Percentiles rank a stretch among this genome's conserved stretches.
phyloP scores from a whole-genome alignment of 805 yeast genomes.

The Starmerella kuoi region DNA sequence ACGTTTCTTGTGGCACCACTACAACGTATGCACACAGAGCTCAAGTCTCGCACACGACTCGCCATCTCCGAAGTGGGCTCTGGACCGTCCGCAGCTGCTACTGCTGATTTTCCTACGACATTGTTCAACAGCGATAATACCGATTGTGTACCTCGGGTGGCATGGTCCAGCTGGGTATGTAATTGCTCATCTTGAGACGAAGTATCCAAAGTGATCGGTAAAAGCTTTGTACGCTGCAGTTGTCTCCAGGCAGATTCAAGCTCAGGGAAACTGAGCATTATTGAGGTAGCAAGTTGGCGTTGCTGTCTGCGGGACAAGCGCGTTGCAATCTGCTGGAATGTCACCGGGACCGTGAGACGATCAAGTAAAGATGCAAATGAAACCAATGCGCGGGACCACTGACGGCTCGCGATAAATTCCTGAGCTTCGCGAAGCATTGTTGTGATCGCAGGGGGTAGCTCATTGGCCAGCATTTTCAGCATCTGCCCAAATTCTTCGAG shows the following conservation, averaged over 20 bases:
- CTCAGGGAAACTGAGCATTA: constrained; percentile 26
- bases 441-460: constrained; percentile 1
- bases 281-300: constrained; percentile 86
- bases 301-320: constrained; percentile 45
- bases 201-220: constrained; percentile 2
- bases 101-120: constrained; percentile 21
- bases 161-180: constrained; percentile 49
- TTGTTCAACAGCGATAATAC: constrained; percentile 21
- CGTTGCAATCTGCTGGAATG: constrained; percentile 4
- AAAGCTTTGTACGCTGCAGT: constrained; percentile 5
- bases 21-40: constrained; percentile 63
- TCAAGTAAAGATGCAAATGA: constrained; percentile 1
- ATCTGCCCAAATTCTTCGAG: constrained; percentile 1
- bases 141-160: constrained; percentile 37
- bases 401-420: neutral
- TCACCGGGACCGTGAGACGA: constrained; percentile 7
- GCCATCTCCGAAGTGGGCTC: constrained; percentile 41
- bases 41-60: constrained; percentile 59
- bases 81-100: constrained; percentile 16
- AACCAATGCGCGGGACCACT: neutral
- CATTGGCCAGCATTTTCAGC: neutral
- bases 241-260: constrained; percentile 18
- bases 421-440: constrained; percentile 1
- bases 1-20: constrained; percentile 70
- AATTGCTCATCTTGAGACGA: constrained; percentile 42